Conservation (phyloP, 176 grass and related monocot species). For the Carex myosuroides region DNA sequence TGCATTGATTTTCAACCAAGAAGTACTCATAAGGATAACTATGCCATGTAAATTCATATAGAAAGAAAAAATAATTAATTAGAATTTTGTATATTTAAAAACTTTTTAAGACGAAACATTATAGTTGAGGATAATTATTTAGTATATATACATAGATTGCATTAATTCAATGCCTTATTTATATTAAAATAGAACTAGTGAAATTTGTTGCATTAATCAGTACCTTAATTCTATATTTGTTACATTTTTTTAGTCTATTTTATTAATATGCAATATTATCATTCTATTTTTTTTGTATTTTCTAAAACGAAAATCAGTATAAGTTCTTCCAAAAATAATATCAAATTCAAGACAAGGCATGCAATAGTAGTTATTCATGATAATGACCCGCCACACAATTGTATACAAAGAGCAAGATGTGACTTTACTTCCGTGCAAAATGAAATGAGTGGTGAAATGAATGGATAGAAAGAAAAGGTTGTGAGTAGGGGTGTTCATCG, state of each 20-base stretch:
- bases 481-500: no score
- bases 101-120: not conserved
- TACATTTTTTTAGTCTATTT: not conserved
- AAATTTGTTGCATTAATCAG: not conserved
- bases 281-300: not conserved
- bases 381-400: not conserved
- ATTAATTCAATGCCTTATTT: not conserved
- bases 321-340: not conserved
- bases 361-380: not conserved
- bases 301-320: not conserved
- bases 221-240: not conserved
- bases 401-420: not conserved
- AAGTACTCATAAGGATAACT: not conserved
- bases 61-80: not conserved
- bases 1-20: not conserved
- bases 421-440: not conserved
- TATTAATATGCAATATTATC: not conserved
- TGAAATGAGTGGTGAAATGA: not conserved
- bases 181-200: not conserved
- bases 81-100: not conserved
- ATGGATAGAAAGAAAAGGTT: not conserved
- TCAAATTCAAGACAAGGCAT: not conserved
- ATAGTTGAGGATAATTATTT: not conserved
- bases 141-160: not conserved
- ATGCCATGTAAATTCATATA: not conserved